A percentile compares a stretch with the other conserved stretches of the same genome.
These are phyloP conservation scores for Waltergamsia citrina DNA, from an alignment of 2,329 filamentous ascomycete genomes.

Conservation along the genomic window DNA sequence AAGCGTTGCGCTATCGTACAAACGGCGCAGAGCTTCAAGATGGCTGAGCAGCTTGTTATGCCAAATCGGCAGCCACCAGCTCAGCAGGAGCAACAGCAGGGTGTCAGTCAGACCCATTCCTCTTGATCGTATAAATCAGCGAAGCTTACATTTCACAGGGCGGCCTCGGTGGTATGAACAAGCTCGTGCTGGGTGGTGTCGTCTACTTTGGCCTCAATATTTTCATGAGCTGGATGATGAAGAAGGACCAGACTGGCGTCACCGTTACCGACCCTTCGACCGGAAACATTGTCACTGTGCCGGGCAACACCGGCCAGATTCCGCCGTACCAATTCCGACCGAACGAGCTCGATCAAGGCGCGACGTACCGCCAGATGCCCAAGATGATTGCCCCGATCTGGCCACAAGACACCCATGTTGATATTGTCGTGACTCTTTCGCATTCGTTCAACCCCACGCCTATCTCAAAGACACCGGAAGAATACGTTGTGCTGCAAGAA, in stretches of 20 bases:
- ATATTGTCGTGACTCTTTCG: conserved; percentile 79
- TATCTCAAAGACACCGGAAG: conserved; percentile 53
- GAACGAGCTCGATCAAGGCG: conserved; percentile 47
- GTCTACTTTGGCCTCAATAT: conserved; percentile 53
- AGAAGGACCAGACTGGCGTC: conserved; percentile 36
- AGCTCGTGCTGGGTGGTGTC: conserved; percentile 40
- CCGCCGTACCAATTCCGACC: conserved; percentile 59
- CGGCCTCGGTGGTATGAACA: conserved; percentile 30
- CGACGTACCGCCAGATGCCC: conserved; percentile 55
- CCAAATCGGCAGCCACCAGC: background rate
- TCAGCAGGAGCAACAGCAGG: background rate
- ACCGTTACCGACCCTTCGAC: conserved; percentile 36
- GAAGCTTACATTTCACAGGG: background rate
- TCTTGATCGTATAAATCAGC: background rate
- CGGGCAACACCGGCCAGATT: conserved; percentile 45
- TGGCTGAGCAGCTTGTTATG: too few relatives aligned
- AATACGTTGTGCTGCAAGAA: conserved; percentile 70
- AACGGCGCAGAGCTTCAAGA: too few relatives aligned
- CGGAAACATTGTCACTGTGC: conserved; percentile 43
- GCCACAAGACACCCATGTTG: conserved; percentile 68
- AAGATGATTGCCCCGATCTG: conserved; percentile 77
- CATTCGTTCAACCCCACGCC: conserved; percentile 60
- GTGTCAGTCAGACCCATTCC: background rate
- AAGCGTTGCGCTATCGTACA: too few relatives aligned
- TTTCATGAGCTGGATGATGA: conserved; percentile 42